phyloP scores from a whole-genome alignment of 805 yeast genomes.

The Zygoascus bituminiphila region DNA sequence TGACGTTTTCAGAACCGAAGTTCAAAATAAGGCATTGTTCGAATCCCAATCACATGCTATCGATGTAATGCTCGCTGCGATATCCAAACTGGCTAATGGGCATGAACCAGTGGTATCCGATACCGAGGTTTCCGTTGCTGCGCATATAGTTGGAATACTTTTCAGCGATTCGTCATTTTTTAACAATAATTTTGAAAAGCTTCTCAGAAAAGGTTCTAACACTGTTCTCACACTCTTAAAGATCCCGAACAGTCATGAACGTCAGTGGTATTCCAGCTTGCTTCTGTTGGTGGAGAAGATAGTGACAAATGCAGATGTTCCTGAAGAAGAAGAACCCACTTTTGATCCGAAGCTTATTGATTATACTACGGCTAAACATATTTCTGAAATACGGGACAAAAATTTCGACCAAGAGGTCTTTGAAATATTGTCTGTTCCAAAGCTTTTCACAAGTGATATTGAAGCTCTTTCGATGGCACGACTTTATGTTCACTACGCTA shows the following conservation, averaged over 20 bases:
- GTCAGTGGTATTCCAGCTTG: constrained; percentile 49
- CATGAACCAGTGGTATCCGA: constrained; percentile 5
- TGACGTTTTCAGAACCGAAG: not conserved
- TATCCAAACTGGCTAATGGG: not conserved
- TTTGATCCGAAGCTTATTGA: constrained; percentile 16
- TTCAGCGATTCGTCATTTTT: constrained; percentile 18
- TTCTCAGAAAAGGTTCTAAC: constrained; percentile 12
- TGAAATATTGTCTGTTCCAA: constrained; percentile 35
- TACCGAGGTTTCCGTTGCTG: constrained; percentile 11
- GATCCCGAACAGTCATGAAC: constrained; percentile 16
- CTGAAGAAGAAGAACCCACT: constrained; percentile 33
- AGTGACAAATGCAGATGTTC: constrained; percentile 44
- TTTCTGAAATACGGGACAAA: not conserved
- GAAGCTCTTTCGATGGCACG: constrained; percentile 49
- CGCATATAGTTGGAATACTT: constrained; percentile 23
- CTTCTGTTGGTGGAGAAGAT: constrained; percentile 45
- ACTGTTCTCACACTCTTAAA: constrained; percentile 11
- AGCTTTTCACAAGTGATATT: constrained; percentile 35
- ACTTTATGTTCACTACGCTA: constrained; percentile 46
- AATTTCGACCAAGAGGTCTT: constrained; percentile 32
- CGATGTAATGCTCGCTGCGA: constrained; percentile 2
- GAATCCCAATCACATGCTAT: not conserved
- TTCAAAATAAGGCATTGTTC: not conserved
- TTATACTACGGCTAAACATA: not conserved
- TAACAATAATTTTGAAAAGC: constrained; percentile 9